Evolutionary conservation across 129 eudicot genomes (phyloP).

Genomic region (Flaveria bidentis): DNA sequence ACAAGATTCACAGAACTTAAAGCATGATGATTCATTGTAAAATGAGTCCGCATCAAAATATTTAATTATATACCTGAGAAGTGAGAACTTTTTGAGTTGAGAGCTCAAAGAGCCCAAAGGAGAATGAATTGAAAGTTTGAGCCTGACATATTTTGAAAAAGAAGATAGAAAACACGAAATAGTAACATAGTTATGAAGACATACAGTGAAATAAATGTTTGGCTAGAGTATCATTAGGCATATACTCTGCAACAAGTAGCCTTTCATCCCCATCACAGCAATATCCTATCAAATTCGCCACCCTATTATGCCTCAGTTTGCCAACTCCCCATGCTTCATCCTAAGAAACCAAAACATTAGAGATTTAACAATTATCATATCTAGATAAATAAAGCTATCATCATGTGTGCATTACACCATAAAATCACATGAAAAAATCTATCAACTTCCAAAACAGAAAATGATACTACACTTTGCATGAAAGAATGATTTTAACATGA

Average conservation of each 20-base stretch:
- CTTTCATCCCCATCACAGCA: slow-evolving; percentile 95
- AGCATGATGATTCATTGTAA: slow-evolving; percentile 8
- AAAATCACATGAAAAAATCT: slow-evolving; percentile 1
- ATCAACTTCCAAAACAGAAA: background rate
- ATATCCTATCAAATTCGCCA: slow-evolving; percentile 81
- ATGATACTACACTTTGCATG: background rate
- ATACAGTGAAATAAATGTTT: slow-evolving; percentile 84
- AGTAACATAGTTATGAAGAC: slow-evolving; percentile 23
- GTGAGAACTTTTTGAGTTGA: background rate
- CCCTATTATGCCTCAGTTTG: slow-evolving; percentile 73
- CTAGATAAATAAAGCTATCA: background rate
- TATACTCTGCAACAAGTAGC: slow-evolving; percentile 86
- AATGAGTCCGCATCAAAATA: background rate
- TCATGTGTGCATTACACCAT: background rate
- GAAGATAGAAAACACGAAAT: background rate
- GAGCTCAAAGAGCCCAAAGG: background rate
- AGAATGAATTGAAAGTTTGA: background rate
- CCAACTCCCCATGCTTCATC: slow-evolving; percentile 96
- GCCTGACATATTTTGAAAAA: background rate
- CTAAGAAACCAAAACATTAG: slow-evolving; percentile 33
- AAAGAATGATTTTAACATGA: background rate
- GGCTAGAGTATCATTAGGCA: slow-evolving; percentile 86
- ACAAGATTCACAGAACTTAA: background rate
- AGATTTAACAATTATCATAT: background rate
- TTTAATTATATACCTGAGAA: background rate